Percentiles rank a stretch among this genome's conserved stretches.
Conservation (phyloP, 1,284 basidiomycete genomes). For the Peniophora sp. region DNA sequence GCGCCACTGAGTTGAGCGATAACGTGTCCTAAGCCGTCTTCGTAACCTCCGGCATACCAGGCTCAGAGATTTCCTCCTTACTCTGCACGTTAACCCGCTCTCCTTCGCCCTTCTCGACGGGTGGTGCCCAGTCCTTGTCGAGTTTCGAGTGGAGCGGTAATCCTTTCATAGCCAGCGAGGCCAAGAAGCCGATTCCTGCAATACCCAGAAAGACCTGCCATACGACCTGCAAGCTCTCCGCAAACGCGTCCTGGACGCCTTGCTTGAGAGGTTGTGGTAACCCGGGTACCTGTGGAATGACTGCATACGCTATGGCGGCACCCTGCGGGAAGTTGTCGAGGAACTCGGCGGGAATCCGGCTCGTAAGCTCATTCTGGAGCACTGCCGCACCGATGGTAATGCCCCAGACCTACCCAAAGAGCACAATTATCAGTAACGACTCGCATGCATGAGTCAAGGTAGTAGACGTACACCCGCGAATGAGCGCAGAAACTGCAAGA, state of each 20-base stretch:
- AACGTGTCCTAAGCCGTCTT: too few relatives aligned
- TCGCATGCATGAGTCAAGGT: background rate
- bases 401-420: slow-evolving; percentile 16
- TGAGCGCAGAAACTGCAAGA: background rate
- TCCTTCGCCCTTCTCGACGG: too few relatives aligned
- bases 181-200: slow-evolving; percentile 18
- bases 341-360: slow-evolving; percentile 14
- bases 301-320: slow-evolving; percentile 18
- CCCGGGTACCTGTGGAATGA: slow-evolving; percentile 19
- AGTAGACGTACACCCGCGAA: background rate
- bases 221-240: slow-evolving; percentile 15
- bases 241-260: slow-evolving; percentile 22
- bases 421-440: background rate
- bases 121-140: slow-evolving; percentile 22
- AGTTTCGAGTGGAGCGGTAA: slow-evolving; percentile 22
- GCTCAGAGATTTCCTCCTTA: too few relatives aligned
- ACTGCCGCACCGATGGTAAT: slow-evolving; percentile 20
- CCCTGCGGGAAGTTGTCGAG: slow-evolving; percentile 13
- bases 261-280: slow-evolving; percentile 16
- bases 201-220: slow-evolving; percentile 23
- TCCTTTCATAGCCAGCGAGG: slow-evolving; percentile 23
- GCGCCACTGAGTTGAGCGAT: too few relatives aligned
- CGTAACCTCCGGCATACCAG: too few relatives aligned
- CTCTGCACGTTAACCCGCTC: too few relatives aligned
- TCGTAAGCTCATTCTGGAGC: slow-evolving; percentile 20